Percentiles rank a stretch among this genome's conserved stretches.
phyloP scores from a whole-genome alignment of 371 early-diverging fungal genomes.

The Lichtheimia ornata region DNA sequence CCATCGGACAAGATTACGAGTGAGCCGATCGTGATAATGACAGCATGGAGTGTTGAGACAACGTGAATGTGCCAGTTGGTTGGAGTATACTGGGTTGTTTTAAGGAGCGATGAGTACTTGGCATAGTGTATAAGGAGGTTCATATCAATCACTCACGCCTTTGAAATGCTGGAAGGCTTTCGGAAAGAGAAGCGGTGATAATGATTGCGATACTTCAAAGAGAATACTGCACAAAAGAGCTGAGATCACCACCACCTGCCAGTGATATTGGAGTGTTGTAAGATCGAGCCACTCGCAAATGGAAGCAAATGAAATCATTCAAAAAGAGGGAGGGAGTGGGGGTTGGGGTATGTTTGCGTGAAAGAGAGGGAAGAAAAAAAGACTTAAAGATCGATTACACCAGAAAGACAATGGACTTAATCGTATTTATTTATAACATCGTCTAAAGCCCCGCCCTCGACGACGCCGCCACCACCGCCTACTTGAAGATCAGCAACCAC shows the following conservation, averaged over 20 bases:
- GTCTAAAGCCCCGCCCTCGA: not conserved
- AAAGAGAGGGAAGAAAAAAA: slow-evolving; percentile 5
- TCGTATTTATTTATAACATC: too few relatives aligned
- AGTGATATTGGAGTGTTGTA: slow-evolving; percentile 40
- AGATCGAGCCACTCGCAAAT: slow-evolving; percentile 34
- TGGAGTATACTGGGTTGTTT: slow-evolving; percentile 39
- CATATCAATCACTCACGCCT: slow-evolving; percentile 33
- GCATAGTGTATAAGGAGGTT: not conserved
- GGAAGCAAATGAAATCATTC: slow-evolving; percentile 23
- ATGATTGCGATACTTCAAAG: slow-evolving; percentile 54
- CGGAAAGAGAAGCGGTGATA: slow-evolving; percentile 64
- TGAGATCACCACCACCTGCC: slow-evolving; percentile 39
- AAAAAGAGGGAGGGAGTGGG: not conserved
- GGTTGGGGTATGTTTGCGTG: not conserved
- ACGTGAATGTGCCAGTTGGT: slow-evolving; percentile 79
- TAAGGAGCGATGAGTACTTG: not conserved
- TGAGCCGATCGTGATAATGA: slow-evolving; percentile 60
- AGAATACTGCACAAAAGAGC: slow-evolving; percentile 55
- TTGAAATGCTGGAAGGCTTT: slow-evolving; percentile 61
- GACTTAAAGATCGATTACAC: not conserved
- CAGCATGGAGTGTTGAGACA: slow-evolving; percentile 60
- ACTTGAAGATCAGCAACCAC: not conserved
- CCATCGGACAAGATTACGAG: slow-evolving; percentile 67
- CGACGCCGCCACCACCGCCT: not conserved
- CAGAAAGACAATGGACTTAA: too few relatives aligned